Conservation (phyloP, 768 basidiomycete species). For the Tricholomella constricta region DNA sequence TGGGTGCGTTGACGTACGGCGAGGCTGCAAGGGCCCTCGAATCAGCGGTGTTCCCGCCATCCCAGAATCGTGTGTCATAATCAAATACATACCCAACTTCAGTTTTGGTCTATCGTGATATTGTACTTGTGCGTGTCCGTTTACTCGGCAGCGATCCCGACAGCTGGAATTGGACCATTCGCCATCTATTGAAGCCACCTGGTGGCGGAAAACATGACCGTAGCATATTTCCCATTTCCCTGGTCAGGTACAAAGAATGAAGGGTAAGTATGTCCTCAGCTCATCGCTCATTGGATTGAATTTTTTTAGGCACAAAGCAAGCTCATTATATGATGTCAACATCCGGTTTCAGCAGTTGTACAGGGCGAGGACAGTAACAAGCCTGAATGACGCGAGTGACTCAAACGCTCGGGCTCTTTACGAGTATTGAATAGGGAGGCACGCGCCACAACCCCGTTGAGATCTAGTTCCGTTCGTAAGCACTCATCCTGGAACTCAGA, state of each 20-base stretch:
- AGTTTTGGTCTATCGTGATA: neutral
- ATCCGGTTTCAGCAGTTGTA: neutral
- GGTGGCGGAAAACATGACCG: neutral
- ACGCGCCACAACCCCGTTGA: conserved; percentile 11
- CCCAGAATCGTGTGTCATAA: conserved; percentile 41
- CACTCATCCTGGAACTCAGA: neutral
- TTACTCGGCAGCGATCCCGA: neutral
- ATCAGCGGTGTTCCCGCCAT: conserved; percentile 40
- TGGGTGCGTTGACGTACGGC: conserved; percentile 78
- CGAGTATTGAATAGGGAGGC: neutral
- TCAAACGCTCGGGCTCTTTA: neutral
- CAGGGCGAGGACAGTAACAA: neutral
- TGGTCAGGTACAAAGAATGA: neutral
- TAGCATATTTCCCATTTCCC: neutral
- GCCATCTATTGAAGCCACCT: neutral
- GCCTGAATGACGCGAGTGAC: neutral
- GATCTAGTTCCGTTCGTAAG: neutral
- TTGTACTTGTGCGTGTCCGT: neutral
- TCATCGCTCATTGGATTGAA: neutral
- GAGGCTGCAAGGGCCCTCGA: conserved; percentile 56
- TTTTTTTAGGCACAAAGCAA: neutral
- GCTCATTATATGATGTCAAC: neutral
- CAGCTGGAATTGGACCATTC: neutral
- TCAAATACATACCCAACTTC: neutral
- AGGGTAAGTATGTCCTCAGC: neutral